A percentile compares a stretch with the other conserved stretches of the same genome.
These are phyloP conservation scores for Metarhizium sp. DNA, from an alignment of 2,329 filamentous ascomycete genomes.

Conservation along the genomic window DNA sequence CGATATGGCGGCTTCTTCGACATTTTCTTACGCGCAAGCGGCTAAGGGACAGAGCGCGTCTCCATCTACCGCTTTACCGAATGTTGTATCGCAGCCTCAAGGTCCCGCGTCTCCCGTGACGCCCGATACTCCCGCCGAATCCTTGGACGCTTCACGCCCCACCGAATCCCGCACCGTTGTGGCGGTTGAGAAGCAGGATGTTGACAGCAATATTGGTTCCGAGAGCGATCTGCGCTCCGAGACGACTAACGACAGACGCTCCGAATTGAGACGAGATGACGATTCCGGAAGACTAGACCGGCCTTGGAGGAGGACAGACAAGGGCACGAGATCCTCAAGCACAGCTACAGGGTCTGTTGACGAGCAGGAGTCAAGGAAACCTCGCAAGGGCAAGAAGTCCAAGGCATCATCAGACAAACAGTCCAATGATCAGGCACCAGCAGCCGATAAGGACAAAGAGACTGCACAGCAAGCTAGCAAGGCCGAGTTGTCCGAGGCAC, in stretches of 20 bases:
- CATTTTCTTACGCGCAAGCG: conserved; percentile 92
- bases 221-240: conserved; percentile 27
- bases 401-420: conserved; percentile 30
- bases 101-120: conserved; percentile 17
- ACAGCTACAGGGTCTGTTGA: conserved; percentile 57
- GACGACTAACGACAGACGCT: conserved; percentile 20
- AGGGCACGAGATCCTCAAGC: conserved; percentile 50
- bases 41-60: conserved; percentile 63
- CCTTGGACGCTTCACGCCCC: conserved; percentile 14
- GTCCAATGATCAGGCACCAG: conserved; percentile 39
- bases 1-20: conserved; percentile 45
- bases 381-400: conserved; percentile 54
- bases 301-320: conserved; percentile 32
- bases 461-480: conserved; percentile 38
- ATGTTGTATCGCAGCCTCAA: conserved; percentile 15
- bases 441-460: conserved; percentile 47
- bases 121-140: conserved; percentile 16
- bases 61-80: conserved; percentile 19
- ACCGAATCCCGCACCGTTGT: conserved; percentile 12
- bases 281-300: conserved; percentile 28
- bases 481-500: conserved; percentile 67
- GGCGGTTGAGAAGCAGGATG: conserved; percentile 23
- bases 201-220: conserved; percentile 25
- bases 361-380: conserved; percentile 37
- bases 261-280: conserved; percentile 28